Evolutionary conservation across 805 yeast species (phyloP), one percentile per base, ranked within the genome.

Genomic region (Yarrowia sp.): DNA sequence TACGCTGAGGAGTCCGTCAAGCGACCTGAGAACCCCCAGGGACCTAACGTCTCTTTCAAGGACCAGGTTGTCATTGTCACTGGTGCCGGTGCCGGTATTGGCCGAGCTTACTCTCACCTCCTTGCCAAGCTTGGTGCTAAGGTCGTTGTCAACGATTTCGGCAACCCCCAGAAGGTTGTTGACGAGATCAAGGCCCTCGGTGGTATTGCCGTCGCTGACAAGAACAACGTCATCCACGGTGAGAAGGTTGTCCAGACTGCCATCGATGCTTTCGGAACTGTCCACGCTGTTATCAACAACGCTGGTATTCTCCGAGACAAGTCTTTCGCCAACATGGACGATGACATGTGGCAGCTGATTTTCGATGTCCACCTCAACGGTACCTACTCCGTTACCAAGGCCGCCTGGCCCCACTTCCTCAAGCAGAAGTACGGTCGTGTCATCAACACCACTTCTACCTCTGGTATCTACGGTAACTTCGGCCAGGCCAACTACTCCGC

Each of bases 401-500:
- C 92, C 60, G 97, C 93, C 9, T 93, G 97, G 97, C 97, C 97
- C 35, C 77, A 87, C 66, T 89, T 93, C 73, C 67, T 81, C 62
- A 82, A 89, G 72, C 90, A 92, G 75, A 84, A 85, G 68, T 80
- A 81, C 61, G 97, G 98, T 68, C 81, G 84, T 66, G 86, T 93
- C 62, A 82, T 93, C 67, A 93, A 93, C 76, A 89, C 96, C 46
- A 82, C 97, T 22, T 91, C 97, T 18, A 93, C 98, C 9, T 91
- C 97, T 1, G 99, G 98, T 67, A 91, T 93, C 68, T 93, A 93
- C 74, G 99, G 99, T 66, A 90, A 88, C 78, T 93, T 93, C 77
- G 99, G 99, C 58, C 99, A 93, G 77, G 90, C 97, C 39, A 93
- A 93, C 78, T 93, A 93, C 75, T 86, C 97, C 19, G 85, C 97